phyloP scores from a whole-genome alignment of 2,329 filamentous ascomycete genomes.

The Colletotrichum musicola region DNA sequence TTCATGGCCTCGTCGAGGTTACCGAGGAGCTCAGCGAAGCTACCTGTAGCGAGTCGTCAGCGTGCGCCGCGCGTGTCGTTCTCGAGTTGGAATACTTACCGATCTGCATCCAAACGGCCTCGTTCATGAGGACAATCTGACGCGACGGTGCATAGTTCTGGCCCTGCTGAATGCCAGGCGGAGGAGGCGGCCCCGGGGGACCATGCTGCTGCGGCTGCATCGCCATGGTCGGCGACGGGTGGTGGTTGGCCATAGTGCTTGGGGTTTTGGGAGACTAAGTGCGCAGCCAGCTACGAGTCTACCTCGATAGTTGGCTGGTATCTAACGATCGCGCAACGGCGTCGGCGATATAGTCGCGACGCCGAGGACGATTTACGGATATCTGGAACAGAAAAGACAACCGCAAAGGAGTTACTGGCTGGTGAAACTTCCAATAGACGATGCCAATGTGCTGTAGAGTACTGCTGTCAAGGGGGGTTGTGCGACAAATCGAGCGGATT shows the following conservation, averaged over 20 bases:
- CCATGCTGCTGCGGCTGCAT: conserved; percentile 77
- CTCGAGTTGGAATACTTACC: conserved; percentile 69
- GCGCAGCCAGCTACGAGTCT: conserved; percentile 40
- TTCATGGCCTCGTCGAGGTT: conserved; percentile 89
- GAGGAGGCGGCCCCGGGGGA: conserved; percentile 71
- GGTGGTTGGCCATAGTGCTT: conserved; percentile 78
- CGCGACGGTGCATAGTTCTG: conserved; percentile 75
- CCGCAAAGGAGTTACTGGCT: not conserved
- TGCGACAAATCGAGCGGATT: conserved; percentile 29
- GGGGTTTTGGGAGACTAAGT: conserved; percentile 13
- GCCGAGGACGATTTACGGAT: conserved; percentile 12
- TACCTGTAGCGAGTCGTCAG: conserved; percentile 68
- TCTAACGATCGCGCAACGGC: conserved; percentile 38
- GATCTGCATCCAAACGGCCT: conserved; percentile 91
- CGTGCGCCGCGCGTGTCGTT: conserved; percentile 10
- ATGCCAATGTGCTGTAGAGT: not conserved
- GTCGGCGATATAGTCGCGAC: conserved; percentile 17
- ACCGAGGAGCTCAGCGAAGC: conserved; percentile 87
- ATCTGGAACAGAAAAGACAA: not conserved
- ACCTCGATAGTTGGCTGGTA: conserved; percentile 35
- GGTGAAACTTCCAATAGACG: conserved; percentile 22
- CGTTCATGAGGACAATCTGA: conserved; percentile 83
- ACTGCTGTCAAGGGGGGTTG: conserved; percentile 17
- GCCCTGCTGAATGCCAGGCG: conserved; percentile 66
- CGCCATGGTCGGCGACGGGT: conserved; percentile 82